Conservation (phyloP, 2,329 filamentous ascomycete species). For the Leptographium galeiforme region DNA sequence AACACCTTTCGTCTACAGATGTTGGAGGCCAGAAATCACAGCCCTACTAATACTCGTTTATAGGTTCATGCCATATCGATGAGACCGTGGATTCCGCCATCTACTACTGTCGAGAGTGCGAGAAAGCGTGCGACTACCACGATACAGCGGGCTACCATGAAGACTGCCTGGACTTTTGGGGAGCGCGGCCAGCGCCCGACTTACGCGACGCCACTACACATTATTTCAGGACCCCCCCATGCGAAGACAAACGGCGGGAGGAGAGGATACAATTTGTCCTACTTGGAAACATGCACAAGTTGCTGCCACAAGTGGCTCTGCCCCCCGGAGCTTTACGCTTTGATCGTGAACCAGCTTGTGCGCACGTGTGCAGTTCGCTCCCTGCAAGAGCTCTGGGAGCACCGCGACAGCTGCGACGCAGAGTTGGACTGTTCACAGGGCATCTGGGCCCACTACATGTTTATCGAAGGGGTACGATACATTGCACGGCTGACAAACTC, state of each 20-base stretch:
- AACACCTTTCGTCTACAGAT: too few relatives aligned
- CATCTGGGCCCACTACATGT: neutral
- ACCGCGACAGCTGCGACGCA: neutral
- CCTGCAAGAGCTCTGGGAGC: neutral
- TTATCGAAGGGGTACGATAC: neutral
- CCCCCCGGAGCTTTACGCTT: neutral
- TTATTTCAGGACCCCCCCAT: neutral
- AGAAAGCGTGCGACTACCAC: too few relatives aligned
- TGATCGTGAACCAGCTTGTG: neutral
- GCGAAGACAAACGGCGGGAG: neutral
- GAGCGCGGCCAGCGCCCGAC: too few relatives aligned
- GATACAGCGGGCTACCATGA: too few relatives aligned
- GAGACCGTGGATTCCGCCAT: too few relatives aligned
- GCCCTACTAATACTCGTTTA: too few relatives aligned
- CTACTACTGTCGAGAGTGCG: too few relatives aligned
- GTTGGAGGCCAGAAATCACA: too few relatives aligned
- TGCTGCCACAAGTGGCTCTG: neutral
- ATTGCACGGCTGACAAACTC: neutral
- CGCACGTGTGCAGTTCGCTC: neutral
- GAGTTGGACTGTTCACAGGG: neutral
- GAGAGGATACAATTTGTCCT: neutral
- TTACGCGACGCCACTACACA: neutral
- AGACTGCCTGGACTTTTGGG: too few relatives aligned
- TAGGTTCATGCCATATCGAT: too few relatives aligned
- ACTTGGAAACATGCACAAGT: neutral